Evolutionary conservation across 1,284 basidiomycete genomes (phyloP), one percentile per base, ranked within the genome.

Genomic region (Lentinus polychrous): DNA sequence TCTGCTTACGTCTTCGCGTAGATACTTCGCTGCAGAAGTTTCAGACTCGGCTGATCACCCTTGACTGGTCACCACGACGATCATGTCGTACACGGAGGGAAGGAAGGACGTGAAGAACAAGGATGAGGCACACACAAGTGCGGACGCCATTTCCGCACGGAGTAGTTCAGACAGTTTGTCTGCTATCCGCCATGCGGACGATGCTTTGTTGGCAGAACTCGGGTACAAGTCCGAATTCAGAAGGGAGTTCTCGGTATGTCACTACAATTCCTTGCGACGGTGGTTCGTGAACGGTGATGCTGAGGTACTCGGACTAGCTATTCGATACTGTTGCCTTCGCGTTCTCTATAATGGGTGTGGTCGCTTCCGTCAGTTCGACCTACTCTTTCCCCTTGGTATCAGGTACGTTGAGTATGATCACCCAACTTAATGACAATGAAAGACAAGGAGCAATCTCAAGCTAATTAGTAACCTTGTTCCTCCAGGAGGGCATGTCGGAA

Each of bases 171-270:
- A 15, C 8, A 22, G 14, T 17, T 18, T 45, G n/a, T 24, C 32
- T n/a, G 44, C 32, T 15, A 11, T 45, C 10, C 44, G 34, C 11
- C 14, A 45, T 36, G 44, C 44, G 10, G 81, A 83, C 55, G 68
- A 82, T 58, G 69, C 60, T 2, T 66, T 77, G 31, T 76, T 87
- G 32, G 83, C 83, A 10, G 65, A 75, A 49, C 72, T 87, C 31
- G 86, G 86, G 2, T 89, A 89, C 66, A 86, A 75, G 67, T 74
- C 77, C 58, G 84, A 86, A 62, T 89, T 89, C 64, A 81, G 71
- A 58, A 77, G 86, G 45, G 83, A 88, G 61, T 89, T 89, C 60
- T 83, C 84, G 51, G 83, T 86, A 54, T 55, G 76, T 31, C 14
- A 14, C 23, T n/a, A 7, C 10, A 46, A 3, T 35, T n/a, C 18